Percentiles rank a stretch among this genome's conserved stretches.
phyloP scores from a whole-genome alignment of 805 yeast genomes.

The Saturnispora gosingensis region DNA sequence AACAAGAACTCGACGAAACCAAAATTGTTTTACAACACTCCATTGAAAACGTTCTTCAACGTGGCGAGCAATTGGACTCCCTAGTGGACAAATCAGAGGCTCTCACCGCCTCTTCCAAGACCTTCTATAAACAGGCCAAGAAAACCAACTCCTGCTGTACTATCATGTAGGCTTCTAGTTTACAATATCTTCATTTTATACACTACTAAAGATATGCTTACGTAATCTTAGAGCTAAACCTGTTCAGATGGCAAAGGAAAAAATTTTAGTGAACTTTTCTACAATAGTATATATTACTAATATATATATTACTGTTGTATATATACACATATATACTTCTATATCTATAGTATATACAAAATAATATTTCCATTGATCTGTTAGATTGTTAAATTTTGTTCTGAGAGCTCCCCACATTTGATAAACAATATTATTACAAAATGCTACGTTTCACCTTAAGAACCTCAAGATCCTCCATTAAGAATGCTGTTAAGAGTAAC shows the following conservation, averaged over 20 bases:
- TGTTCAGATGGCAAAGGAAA: background rate
- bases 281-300: background rate
- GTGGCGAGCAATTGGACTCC: conserved; percentile 93
- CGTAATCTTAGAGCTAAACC: background rate
- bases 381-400: background rate
- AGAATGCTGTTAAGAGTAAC: background rate
- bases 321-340: background rate
- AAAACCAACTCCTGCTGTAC: conserved; percentile 87
- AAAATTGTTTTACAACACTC: conserved; percentile 94
- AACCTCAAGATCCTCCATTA: background rate
- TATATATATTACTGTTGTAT: background rate
- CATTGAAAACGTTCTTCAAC: conserved; percentile 83
- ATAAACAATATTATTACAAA: background rate
- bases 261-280: background rate
- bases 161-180: conserved; percentile 39
- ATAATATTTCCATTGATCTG: background rate
- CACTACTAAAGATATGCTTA: background rate
- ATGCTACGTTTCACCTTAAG: background rate
- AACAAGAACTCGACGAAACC: conserved; percentile 95
- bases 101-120: conserved; percentile 74
- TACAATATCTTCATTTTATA: background rate
- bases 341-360: background rate
- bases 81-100: conserved; percentile 95
- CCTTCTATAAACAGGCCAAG: conserved; percentile 96
- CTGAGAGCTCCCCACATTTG: background rate